Conservation (phyloP, 2,329 filamentous ascomycete genomes). For the Clonostachys byssicola region DNA sequence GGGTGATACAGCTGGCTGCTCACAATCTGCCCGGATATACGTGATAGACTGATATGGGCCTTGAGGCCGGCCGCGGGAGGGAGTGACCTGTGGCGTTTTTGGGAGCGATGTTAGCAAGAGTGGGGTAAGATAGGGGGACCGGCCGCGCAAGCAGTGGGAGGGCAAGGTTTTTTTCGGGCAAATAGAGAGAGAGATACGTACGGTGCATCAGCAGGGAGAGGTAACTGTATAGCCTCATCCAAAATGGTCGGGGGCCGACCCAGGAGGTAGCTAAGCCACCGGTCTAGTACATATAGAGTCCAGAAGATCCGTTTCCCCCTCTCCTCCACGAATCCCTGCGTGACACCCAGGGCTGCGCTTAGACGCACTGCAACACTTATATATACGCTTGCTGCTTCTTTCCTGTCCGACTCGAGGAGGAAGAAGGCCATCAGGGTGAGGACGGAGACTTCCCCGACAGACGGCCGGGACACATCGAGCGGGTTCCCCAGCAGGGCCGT, state of each 20-base stretch:
- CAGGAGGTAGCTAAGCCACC: conserved; percentile 43
- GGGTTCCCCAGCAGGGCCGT: conserved; percentile 38
- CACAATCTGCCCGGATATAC: conserved; percentile 42
- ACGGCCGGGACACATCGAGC: conserved; percentile 32
- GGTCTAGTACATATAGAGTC: conserved; percentile 47
- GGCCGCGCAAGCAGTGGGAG: too few relatives aligned
- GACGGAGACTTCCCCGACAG: conserved; percentile 35
- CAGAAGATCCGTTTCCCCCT: conserved; percentile 42
- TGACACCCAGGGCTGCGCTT: conserved; percentile 41
- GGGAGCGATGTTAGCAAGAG: background rate
- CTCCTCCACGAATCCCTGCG: conserved; percentile 36
- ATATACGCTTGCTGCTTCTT: conserved; percentile 43
- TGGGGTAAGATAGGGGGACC: background rate
- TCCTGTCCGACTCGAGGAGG: conserved; percentile 41
- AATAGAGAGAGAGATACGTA: conserved; percentile 18
- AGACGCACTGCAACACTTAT: conserved; percentile 42
- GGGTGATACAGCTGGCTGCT: conserved; percentile 14
- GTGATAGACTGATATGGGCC: conserved; percentile 40
- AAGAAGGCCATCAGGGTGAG: conserved; percentile 44
- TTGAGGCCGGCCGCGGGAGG: conserved; percentile 36
- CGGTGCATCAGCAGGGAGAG: conserved; percentile 31
- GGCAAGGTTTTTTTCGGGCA: too few relatives aligned
- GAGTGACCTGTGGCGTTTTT: conserved; percentile 23
- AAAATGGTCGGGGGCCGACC: conserved; percentile 40
- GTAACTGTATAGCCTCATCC: conserved; percentile 40